Percentiles rank a stretch among this genome's conserved stretches.
These are phyloP conservation scores for Ascochyta rabiei DNA, from an alignment of 2,329 filamentous ascomycete species.

Conservation along the genomic window DNA sequence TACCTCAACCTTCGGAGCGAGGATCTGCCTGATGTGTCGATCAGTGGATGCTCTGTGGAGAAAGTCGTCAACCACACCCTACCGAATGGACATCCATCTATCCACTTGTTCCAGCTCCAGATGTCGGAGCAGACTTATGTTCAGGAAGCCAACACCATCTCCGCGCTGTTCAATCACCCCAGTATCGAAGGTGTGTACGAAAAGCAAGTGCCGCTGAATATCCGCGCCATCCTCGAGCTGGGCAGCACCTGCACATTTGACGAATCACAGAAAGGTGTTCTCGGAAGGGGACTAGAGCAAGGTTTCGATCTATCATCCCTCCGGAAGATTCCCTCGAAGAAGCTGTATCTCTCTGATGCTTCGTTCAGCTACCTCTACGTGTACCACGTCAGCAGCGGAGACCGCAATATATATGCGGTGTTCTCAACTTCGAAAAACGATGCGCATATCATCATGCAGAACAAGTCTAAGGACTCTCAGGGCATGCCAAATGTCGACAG, in stretches of 20 bases:
- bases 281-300: conserved; percentile 89
- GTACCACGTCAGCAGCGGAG: conserved; percentile 89
- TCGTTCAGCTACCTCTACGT: conserved; percentile 85
- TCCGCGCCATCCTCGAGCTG: conserved; percentile 85
- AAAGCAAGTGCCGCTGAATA: conserved; percentile 83
- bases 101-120: conserved; percentile 91
- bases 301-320: conserved; percentile 87
- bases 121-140: conserved; percentile 89
- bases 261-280: conserved; percentile 83
- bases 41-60: conserved; percentile 85
- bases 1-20: conserved; percentile 91
- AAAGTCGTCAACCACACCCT: conserved; percentile 92
- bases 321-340: conserved; percentile 68
- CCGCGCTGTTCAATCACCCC: conserved; percentile 83
- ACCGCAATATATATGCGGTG: conserved; percentile 89
- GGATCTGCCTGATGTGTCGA: conserved; percentile 85
- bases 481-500: conserved; percentile 89
- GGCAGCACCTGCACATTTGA: conserved; percentile 95
- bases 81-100: conserved; percentile 92
- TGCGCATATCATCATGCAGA: conserved; percentile 87
- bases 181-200: conserved; percentile 98
- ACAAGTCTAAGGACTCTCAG: conserved; percentile 78
- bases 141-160: conserved; percentile 81
- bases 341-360: conserved; percentile 76
- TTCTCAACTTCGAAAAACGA: conserved; percentile 84